Conservation (phyloP, 2,329 filamentous ascomycete species). For the Monilinia fructicola region DNA sequence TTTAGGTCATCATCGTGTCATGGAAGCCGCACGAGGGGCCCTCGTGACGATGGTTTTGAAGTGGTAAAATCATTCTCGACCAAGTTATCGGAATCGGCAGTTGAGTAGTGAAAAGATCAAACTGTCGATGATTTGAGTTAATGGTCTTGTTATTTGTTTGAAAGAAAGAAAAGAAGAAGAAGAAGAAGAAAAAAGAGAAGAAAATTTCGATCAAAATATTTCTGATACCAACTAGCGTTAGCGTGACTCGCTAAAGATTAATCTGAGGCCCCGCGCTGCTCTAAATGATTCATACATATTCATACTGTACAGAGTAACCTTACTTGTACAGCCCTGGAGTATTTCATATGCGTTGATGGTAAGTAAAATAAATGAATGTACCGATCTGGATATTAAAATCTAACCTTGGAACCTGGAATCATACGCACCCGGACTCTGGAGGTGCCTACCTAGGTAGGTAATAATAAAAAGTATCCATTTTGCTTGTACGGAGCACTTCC, state of each 20-base stretch:
- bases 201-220: constrained; percentile 26
- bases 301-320: too few species aligned
- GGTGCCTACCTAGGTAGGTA: too few species aligned
- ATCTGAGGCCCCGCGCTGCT: constrained; percentile 26
- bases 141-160: constrained; percentile 57
- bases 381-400: too few species aligned
- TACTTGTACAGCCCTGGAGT: too few species aligned
- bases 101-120: constrained; percentile 54
- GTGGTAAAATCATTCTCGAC: constrained; percentile 66
- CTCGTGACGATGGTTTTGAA: constrained; percentile 84
- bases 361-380: too few species aligned
- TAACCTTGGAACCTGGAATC: too few species aligned
- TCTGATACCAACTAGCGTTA: constrained; percentile 3
- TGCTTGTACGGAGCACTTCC: too few species aligned
- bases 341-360: not conserved
- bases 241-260: constrained; percentile 23
- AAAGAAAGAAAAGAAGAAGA: constrained; percentile 40
- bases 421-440: too few species aligned
- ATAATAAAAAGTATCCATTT: too few species aligned
- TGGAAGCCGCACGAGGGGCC: constrained; percentile 58
- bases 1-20: constrained; percentile 68
- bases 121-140: constrained; percentile 74
- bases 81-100: constrained; percentile 69
- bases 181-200: constrained; percentile 33
- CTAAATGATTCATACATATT: constrained; percentile 21